Percentiles rank a stretch among this genome's conserved stretches.
Evolutionary conservation across 805 yeast species (phyloP).

Genomic region (Myxozyma melibiosi): DNA sequence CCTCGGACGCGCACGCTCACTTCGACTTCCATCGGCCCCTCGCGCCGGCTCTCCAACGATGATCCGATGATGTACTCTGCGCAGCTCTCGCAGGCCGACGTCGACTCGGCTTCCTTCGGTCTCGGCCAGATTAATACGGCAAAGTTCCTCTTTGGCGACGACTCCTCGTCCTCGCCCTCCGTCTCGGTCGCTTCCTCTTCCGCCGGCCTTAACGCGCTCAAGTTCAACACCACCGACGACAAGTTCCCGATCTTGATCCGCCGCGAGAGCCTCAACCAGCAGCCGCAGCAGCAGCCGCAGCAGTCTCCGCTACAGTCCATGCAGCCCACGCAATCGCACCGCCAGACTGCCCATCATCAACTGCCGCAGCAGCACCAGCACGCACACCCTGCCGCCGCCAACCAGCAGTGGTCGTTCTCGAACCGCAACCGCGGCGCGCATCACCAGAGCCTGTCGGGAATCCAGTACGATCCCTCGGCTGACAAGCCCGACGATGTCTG

Average conservation of each 20-base stretch:
- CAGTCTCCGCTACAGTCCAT: background rate
- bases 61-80: conserved; percentile 27
- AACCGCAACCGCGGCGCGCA: conserved; percentile 20
- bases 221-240: conserved; percentile 42
- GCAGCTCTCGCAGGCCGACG: conserved; percentile 7
- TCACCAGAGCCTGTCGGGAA: conserved; percentile 27
- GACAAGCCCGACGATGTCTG: conserved; percentile 24
- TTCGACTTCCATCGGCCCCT: conserved; percentile 27
- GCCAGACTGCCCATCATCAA: background rate
- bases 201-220: conserved; percentile 16
- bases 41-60: conserved; percentile 28
- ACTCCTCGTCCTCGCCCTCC: conserved; percentile 7
- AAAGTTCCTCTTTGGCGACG: conserved; percentile 30
- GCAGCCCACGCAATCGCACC: conserved; percentile 14
- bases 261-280: conserved; percentile 35
- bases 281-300: conserved; percentile 5
- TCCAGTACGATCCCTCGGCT: conserved; percentile 16
- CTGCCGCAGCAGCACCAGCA: conserved; percentile 7
- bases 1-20: conserved; percentile 31
- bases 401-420: conserved; percentile 22
- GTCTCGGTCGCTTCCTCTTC: conserved; percentile 7
- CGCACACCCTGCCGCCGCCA: background rate
- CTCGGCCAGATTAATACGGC: conserved; percentile 29
- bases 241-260: conserved; percentile 42
- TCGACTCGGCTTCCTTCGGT: conserved; percentile 21